Percentiles rank a stretch among this genome's conserved stretches.
These are phyloP conservation scores for Boletus rubescentipes DNA, from an alignment of 768 basidiomycete genomes.

Conservation along the genomic window DNA sequence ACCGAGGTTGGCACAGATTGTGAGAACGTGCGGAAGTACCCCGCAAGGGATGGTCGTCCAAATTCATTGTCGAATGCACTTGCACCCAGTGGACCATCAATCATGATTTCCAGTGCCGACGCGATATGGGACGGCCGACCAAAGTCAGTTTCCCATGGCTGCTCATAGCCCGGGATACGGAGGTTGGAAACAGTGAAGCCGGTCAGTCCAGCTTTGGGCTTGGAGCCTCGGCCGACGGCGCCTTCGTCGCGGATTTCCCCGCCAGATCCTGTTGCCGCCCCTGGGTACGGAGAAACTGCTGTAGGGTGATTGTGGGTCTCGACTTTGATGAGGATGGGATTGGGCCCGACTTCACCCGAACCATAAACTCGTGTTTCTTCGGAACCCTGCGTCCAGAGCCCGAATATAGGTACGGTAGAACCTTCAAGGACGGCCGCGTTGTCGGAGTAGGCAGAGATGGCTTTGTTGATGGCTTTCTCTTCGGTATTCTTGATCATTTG, in stretches of 20 bases:
- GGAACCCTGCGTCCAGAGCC: constrained; percentile 39
- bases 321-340: constrained; percentile 93
- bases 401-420: constrained; percentile 65
- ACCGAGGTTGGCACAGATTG: constrained; percentile 63
- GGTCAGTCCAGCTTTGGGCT: constrained; percentile 91
- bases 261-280: constrained; percentile 98
- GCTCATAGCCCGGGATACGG: constrained; percentile 84
- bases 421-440: constrained; percentile 95
- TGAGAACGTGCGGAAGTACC: constrained; percentile 94
- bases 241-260: constrained; percentile 99
- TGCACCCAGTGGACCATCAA: constrained; percentile 92
- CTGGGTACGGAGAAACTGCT: constrained; percentile 96
- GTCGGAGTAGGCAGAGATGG: constrained; percentile 96
- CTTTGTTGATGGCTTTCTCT: constrained; percentile 66
- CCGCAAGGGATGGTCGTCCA: constrained; percentile 86
- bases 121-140: constrained; percentile 91
- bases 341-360: constrained; percentile 56
- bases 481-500: constrained; percentile 98
- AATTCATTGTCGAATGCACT: constrained; percentile 99
- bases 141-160: constrained; percentile 96
- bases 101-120: constrained; percentile 94
- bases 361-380: constrained; percentile 48
- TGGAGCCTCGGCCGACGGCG: constrained; percentile 90
- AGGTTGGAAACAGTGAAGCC: constrained; percentile 96
- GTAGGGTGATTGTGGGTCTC: constrained; percentile 99